These are phyloP conservation scores for Podaxis sp. DNA, from an alignment of 768 basidiomycete genomes.

Conservation along the genomic window DNA sequence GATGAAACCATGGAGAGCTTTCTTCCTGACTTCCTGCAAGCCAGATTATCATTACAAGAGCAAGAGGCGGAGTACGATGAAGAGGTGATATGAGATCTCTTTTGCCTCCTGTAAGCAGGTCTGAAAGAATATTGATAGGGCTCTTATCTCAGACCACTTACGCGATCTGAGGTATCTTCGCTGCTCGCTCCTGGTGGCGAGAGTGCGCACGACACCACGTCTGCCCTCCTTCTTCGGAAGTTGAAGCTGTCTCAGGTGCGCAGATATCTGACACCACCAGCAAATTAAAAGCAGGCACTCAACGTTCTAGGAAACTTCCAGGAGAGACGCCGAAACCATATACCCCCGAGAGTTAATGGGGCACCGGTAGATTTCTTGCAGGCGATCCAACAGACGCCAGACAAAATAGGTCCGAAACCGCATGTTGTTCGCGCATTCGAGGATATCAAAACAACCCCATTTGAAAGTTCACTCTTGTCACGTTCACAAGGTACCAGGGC, in stretches of 20 bases:
- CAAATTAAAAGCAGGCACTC: not conserved
- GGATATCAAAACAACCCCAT: conserved; percentile 60
- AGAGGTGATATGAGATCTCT: conserved; percentile 19
- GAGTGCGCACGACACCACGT: conserved; percentile 19
- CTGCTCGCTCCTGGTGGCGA: conserved; percentile 26
- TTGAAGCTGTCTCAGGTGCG: conserved; percentile 35
- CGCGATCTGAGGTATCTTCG: conserved; percentile 40
- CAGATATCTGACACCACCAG: not conserved
- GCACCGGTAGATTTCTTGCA: conserved; percentile 16
- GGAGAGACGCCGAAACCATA: conserved; percentile 30
- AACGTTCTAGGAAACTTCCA: conserved; percentile 16
- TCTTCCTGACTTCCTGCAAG: conserved; percentile 27
- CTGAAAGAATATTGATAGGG: conserved; percentile 26
- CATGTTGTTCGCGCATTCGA: conserved; percentile 52
- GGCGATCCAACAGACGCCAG: not conserved
- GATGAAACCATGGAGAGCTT: conserved; percentile 31
- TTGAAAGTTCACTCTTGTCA: conserved; percentile 63
- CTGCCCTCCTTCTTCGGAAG: conserved; percentile 39
- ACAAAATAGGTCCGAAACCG: not conserved
- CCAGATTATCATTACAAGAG: conserved; percentile 24
- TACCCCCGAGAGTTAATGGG: conserved; percentile 21
- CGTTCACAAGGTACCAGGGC: conserved; percentile 51
- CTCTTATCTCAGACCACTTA: conserved; percentile 38
- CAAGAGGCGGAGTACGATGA: conserved; percentile 24
- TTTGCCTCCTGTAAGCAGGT: not conserved